Base-by-base conservation (phyloP, 2,329 filamentous ascomycete genomes). In the Emergomyces africanus region DNA sequence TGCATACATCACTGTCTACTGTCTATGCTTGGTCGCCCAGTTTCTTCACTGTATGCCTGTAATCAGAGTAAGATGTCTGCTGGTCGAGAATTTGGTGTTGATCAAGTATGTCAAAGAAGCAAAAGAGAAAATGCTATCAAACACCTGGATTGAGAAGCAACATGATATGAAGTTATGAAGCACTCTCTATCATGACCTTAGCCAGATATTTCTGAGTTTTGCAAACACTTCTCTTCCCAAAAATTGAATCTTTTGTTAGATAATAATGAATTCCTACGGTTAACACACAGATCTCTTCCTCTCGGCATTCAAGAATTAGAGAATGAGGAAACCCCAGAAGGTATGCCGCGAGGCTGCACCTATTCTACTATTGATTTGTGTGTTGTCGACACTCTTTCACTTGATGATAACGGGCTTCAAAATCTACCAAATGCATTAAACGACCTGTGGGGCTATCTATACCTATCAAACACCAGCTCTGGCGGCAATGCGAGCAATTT, bases 351-450 rank as follows among this genome's bases (percentile, higher is more conserved):
- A 35, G 35, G 62, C 50, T 51, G 53, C 35, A 68, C 64, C 49
- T 68, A 66, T 56, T 57, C 61, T 15, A 58, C 61, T 14, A 57
- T 62, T 25, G 62, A 67, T 35, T 57, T 61, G 23, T 67, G 66
- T 57, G 56, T 65, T 28, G 56, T 57, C 1, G 66, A 67, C 59
- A 60, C 63, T 10, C 60, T 69, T 41, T 57, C 41, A 20, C 59
- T 48, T 39, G 65, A 68, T 51, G 65, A 67, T 55, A 66, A 57
- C 56, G 59, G 61, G 6, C 35, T 68, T 53, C 60, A 59, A 14
- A 51, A 66, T 61, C 66, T 69, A 46, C 66, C 67, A 56, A 71
- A 69, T 61, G 64, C 64, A 28, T n/a, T n/a, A n/a, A n/a, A n/a
- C n/a, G n/a, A n/a, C n/a, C n/a, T n/a, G n/a, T n/a, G n/a, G n/a